Percentiles rank a stretch among this genome's conserved stretches.
phyloP scores from a whole-genome alignment of 1,284 basidiomycete species.

The Crucibulum cyathiforme region DNA sequence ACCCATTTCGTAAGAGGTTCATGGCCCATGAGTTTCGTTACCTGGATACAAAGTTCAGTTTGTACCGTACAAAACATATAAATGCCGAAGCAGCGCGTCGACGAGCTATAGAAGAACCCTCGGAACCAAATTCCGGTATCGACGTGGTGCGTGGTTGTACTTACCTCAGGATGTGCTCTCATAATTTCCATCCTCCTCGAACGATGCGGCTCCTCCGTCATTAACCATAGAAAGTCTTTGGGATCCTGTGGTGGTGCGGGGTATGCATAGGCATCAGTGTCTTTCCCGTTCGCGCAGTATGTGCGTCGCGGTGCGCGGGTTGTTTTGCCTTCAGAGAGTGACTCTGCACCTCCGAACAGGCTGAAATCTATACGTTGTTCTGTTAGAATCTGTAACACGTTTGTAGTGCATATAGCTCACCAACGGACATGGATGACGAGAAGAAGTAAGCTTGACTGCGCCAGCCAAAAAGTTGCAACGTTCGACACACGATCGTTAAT shows the following conservation, averaged over 20 bases:
- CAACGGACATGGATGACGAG: neutral
- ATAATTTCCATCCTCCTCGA: constrained; percentile 88
- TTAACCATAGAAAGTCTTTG: constrained; percentile 89
- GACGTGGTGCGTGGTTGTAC: no score
- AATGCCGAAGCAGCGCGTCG: neutral
- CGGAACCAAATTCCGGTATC: neutral
- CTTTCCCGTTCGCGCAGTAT: constrained; percentile 45
- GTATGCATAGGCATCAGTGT: constrained; percentile 46
- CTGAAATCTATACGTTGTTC: constrained; percentile 63
- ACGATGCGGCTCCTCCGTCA: constrained; percentile 97
- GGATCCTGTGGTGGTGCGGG: constrained; percentile 70
- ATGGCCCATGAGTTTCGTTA: constrained; percentile 94
- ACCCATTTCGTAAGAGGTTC: constrained; percentile 91
- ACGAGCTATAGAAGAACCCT: neutral
- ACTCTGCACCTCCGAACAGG: constrained; percentile 81
- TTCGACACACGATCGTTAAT: no score
- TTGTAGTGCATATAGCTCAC: neutral
- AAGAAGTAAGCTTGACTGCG: neutral
- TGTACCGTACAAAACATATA: neutral
- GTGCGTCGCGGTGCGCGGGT: constrained; percentile 64
- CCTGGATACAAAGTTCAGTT: constrained; percentile 49
- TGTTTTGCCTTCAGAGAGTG: constrained; percentile 59
- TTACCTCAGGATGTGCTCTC: constrained; percentile 92
- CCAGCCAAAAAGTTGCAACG: no score
- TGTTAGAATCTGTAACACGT: neutral